phyloP scores from a whole-genome alignment of 2,329 filamentous ascomycete species.

The Geosmithia flava region DNA sequence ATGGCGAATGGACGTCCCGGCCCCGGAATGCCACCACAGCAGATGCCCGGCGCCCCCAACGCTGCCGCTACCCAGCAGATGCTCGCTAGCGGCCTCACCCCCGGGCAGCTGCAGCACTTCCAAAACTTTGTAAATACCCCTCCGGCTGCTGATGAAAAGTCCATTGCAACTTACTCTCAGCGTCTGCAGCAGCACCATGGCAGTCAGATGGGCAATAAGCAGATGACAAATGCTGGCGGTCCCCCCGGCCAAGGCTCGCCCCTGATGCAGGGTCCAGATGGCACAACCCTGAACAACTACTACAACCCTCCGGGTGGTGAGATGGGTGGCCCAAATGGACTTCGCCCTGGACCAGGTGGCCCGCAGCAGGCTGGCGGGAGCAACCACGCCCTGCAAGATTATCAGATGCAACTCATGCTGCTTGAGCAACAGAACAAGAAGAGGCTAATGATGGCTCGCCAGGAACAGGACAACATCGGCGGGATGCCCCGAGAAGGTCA shows the following conservation, averaged over 20 bases:
- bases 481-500: conserved; percentile 34
- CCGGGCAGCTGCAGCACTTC: conserved; percentile 65
- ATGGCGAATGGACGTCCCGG: conserved; percentile 61
- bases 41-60: conserved; percentile 43
- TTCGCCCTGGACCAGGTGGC: conserved; percentile 42
- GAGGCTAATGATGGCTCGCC: conserved; percentile 69
- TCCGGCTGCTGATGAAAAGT: conserved; percentile 61
- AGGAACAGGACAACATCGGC: conserved; percentile 56
- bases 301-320: conserved; percentile 47
- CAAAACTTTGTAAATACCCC: conserved; percentile 44
- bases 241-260: conserved; percentile 70
- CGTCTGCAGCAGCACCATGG: conserved; percentile 75
- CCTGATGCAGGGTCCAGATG: conserved; percentile 69
- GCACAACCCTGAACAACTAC: conserved; percentile 39
- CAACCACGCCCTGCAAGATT: conserved; percentile 75
- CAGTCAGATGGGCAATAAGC: conserved; percentile 68
- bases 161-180: conserved; percentile 77
- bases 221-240: conserved; percentile 59
- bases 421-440: conserved; percentile 85
- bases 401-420: conserved; percentile 82
- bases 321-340: conserved; percentile 42
- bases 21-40: conserved; percentile 61
- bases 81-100: conserved; percentile 61
- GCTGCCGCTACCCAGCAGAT: conserved; percentile 44
- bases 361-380: conserved; percentile 37